phyloP scores from a whole-genome alignment of 2,329 filamentous ascomycete genomes.

The Colletotrichum simmondsii region DNA sequence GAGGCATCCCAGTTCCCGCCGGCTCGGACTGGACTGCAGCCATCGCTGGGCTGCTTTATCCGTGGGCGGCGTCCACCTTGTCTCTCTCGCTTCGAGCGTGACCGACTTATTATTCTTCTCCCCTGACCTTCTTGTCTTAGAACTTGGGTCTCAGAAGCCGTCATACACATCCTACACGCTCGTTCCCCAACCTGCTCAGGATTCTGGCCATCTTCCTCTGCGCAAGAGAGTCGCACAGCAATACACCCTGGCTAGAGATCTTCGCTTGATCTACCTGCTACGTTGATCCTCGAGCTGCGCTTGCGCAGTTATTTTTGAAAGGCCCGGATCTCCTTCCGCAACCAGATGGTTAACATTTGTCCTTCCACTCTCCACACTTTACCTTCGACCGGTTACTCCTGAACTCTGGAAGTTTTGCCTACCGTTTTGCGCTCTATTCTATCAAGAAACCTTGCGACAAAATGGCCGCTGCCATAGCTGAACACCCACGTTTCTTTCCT shows the following conservation, averaged over 20 bases:
- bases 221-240: background rate
- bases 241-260: background rate
- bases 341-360: constrained; percentile 14
- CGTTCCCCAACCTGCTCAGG: background rate
- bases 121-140: constrained; percentile 25
- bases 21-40: constrained; percentile 27
- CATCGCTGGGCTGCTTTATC: constrained; percentile 30
- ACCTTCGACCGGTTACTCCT: constrained; percentile 16
- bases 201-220: background rate
- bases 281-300: background rate
- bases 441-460: background rate
- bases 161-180: constrained; percentile 13
- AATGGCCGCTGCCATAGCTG: constrained; percentile 28
- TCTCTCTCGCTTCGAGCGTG: constrained; percentile 29
- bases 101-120: constrained; percentile 29
- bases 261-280: background rate
- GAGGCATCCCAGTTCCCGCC: constrained; percentile 32
- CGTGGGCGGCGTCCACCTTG: constrained; percentile 16
- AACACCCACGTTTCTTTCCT: constrained; percentile 31
- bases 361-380: constrained; percentile 9
- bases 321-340: constrained; percentile 2
- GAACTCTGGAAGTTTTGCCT: background rate
- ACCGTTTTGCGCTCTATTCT: background rate
- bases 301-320: constrained; percentile 12
- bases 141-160: constrained; percentile 23